phyloP scores from a whole-genome alignment of 2,329 filamentous ascomycete genomes.

The Scedosporium apiospermum region DNA sequence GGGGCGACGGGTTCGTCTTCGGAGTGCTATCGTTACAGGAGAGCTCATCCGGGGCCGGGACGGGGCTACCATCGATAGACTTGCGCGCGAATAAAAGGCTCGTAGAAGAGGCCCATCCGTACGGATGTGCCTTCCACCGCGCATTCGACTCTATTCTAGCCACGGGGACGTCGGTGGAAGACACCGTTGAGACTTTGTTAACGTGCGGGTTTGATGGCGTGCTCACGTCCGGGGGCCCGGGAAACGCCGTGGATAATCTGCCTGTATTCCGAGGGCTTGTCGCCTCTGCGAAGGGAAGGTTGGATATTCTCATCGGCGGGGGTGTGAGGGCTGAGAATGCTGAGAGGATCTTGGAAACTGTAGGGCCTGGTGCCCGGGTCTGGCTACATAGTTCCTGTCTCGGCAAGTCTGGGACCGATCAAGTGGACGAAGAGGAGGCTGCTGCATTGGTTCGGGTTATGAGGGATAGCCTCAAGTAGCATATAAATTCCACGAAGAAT shows the following conservation, averaged over 20 bases:
- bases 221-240: constrained; percentile 42
- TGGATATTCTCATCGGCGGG: constrained; percentile 44
- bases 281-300: constrained; percentile 11
- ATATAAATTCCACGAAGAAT: background rate
- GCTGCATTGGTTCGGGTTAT: background rate
- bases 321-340: constrained; percentile 37
- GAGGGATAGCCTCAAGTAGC: background rate
- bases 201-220: constrained; percentile 39
- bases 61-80: constrained; percentile 17
- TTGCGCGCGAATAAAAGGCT: constrained; percentile 27
- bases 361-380: constrained; percentile 4
- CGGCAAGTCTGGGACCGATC: background rate
- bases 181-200: constrained; percentile 24
- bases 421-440: constrained; percentile 1
- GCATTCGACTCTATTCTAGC: constrained; percentile 42
- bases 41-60: background rate
- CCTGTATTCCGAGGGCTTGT: constrained; percentile 26
- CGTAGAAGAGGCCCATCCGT: constrained; percentile 29
- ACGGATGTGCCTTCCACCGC: constrained; percentile 43
- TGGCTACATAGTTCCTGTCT: constrained; percentile 12
- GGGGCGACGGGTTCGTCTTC: constrained; percentile 49
- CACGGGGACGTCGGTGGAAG: constrained; percentile 10
- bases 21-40: constrained; percentile 28
- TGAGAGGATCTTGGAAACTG: background rate
- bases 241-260: constrained; percentile 29